Conservation (phyloP, 2,329 filamentous ascomycete genomes). For the Fusarium sp. region DNA sequence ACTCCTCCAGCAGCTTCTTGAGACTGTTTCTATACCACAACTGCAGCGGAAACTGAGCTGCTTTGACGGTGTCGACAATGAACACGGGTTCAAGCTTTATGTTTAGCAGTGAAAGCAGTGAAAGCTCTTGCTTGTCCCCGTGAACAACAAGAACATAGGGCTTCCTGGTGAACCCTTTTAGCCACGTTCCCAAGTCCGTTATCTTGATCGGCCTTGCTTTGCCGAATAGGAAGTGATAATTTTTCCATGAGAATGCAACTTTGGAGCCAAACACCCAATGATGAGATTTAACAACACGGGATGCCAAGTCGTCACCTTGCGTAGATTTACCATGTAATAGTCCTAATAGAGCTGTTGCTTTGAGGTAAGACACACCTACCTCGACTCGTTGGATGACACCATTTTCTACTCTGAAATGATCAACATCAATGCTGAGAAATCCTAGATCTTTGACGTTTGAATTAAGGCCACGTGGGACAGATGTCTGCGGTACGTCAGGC, state of each 20-base stretch:
- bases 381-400: constrained; percentile 20
- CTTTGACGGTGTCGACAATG: constrained; percentile 45
- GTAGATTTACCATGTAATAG: background rate
- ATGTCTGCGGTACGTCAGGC: constrained; percentile 6
- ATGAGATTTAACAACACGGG: constrained; percentile 1
- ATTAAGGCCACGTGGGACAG: background rate
- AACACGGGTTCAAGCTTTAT: constrained; percentile 37
- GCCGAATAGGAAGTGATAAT: constrained; percentile 23
- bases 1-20: constrained; percentile 35
- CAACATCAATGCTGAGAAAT: constrained; percentile 34
- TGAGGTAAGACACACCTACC: constrained; percentile 20
- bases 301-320: constrained; percentile 2
- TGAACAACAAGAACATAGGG: constrained; percentile 26
- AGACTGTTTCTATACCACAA: constrained; percentile 43
- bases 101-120: constrained; percentile 22
- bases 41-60: constrained; percentile 43
- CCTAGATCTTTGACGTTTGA: constrained; percentile 18
- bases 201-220: background rate
- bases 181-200: background rate
- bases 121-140: constrained; percentile 9
- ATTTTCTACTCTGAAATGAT: constrained; percentile 14
- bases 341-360: constrained; percentile 16
- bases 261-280: constrained; percentile 14
- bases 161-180: background rate
- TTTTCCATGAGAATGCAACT: background rate